Conservation (phyloP, 805 yeast genomes). For the Kodamaea kakaduensis region DNA sequence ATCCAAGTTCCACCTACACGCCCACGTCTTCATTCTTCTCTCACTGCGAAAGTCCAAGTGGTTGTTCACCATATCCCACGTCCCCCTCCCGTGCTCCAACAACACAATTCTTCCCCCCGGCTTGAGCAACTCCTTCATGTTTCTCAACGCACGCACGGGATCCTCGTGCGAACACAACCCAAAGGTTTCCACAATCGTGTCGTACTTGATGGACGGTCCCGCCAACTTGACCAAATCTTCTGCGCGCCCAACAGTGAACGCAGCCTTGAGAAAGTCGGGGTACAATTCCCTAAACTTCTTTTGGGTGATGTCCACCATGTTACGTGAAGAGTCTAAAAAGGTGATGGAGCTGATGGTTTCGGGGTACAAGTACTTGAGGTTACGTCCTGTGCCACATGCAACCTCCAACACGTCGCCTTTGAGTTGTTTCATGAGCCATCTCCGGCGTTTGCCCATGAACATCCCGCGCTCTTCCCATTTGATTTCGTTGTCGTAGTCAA, state of each 20-base stretch:
- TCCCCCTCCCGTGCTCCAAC: slow-evolving; percentile 90
- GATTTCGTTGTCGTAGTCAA: slow-evolving; percentile 75
- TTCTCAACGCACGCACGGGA: slow-evolving; percentile 76
- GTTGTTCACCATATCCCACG: slow-evolving; percentile 70
- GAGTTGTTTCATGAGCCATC: slow-evolving; percentile 73
- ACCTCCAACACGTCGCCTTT: slow-evolving; percentile 91
- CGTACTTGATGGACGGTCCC: slow-evolving; percentile 56
- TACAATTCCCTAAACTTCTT: slow-evolving; percentile 64
- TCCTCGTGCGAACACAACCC: slow-evolving; percentile 95
- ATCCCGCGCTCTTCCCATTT: slow-evolving; percentile 67
- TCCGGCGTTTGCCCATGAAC: slow-evolving; percentile 60
- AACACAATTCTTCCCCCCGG: slow-evolving; percentile 89
- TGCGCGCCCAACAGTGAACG: slow-evolving; percentile 87
- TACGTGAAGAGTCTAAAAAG: slow-evolving; percentile 75
- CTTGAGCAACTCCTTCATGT: slow-evolving; percentile 66
- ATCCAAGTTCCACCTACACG: slow-evolving; percentile 96
- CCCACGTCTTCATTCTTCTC: slow-evolving; percentile 85
- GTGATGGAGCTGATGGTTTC: slow-evolving; percentile 67
- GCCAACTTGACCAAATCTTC: slow-evolving; percentile 70
- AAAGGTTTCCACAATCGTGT: slow-evolving; percentile 89
- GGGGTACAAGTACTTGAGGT: slow-evolving; percentile 68
- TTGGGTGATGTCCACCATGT: slow-evolving; percentile 80
- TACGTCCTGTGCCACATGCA: slow-evolving; percentile 95
- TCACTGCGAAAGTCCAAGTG: slow-evolving; percentile 81
- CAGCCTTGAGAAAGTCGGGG: slow-evolving; percentile 68